phyloP scores from a whole-genome alignment of 495 filamentous ascomycete genomes.

The Trichoderma orchidacearum region DNA sequence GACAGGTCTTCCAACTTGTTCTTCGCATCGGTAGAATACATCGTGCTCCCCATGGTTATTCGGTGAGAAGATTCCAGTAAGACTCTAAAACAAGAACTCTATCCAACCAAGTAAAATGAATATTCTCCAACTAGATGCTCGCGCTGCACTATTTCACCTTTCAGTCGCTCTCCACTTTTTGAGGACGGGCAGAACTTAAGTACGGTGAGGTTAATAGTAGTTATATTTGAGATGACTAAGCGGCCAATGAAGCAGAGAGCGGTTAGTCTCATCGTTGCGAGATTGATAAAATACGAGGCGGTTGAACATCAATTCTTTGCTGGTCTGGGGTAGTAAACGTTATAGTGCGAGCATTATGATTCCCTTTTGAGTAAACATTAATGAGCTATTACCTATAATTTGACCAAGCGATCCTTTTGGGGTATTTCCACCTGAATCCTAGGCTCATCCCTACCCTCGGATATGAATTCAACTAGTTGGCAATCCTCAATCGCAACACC shows the following conservation, averaged over 20 bases:
- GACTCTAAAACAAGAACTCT: too few relatives aligned
- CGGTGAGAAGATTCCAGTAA: too few relatives aligned
- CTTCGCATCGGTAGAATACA: constrained; percentile 26
- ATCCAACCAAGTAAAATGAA: too few relatives aligned
- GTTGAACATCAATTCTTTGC: too few relatives aligned
- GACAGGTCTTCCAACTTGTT: constrained; percentile 47
- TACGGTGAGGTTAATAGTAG: background rate
- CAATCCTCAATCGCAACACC: constrained; percentile 77
- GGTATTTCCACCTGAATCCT: constrained; percentile 1
- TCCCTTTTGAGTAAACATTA: too few relatives aligned
- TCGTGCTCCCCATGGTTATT: constrained; percentile 15
- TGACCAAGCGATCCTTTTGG: background rate
- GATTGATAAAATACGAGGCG: background rate
- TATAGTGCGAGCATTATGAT: too few relatives aligned
- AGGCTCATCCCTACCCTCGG: constrained; percentile 15
- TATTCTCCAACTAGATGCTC: too few relatives aligned
- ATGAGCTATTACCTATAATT: too few relatives aligned
- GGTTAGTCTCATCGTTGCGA: background rate
- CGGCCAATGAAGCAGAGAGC: background rate
- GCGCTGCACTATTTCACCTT: too few relatives aligned
- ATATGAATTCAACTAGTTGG: constrained; percentile 56
- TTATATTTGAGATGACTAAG: background rate
- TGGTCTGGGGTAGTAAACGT: background rate
- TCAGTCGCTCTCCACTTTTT: too few relatives aligned
- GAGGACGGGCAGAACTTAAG: too few relatives aligned